Percentiles rank a stretch among this genome's conserved stretches.
These are phyloP conservation scores for Amanita inopinata DNA, from an alignment of 768 basidiomycete genomes.

Conservation along the genomic window DNA sequence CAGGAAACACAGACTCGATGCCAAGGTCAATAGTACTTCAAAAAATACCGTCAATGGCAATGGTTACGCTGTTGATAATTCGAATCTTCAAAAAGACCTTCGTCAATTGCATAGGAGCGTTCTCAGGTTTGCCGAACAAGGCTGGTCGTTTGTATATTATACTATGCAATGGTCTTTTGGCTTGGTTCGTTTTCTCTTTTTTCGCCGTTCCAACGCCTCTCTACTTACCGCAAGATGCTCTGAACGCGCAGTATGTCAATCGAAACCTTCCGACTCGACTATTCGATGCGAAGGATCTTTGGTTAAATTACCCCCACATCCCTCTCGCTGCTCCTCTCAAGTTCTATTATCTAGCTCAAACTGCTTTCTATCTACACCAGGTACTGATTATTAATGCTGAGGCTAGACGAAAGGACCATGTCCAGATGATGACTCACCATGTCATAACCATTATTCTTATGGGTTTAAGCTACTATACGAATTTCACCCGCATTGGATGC, in stretches of 20 bases:
- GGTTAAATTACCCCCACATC: slow-evolving; percentile 76
- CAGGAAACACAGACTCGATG: slow-evolving; percentile 14
- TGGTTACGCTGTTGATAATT: slow-evolving; percentile 17
- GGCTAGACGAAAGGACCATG: slow-evolving; percentile 83
- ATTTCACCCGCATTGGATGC: slow-evolving; percentile 85
- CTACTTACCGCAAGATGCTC: slow-evolving; percentile 11
- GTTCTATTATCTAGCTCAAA: slow-evolving; percentile 81
- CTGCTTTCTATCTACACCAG: slow-evolving; percentile 88
- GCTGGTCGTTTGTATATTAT: slow-evolving; percentile 84
- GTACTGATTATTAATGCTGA: slow-evolving; percentile 90
- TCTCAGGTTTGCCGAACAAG: slow-evolving; percentile 89
- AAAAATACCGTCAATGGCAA: slow-evolving; percentile 19
- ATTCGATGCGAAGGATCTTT: slow-evolving; percentile 57
- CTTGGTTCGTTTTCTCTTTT: slow-evolving; percentile 50
- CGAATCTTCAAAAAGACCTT: slow-evolving; percentile 32
- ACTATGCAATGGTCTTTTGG: slow-evolving; percentile 68
- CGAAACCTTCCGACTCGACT: slow-evolving; percentile 55
- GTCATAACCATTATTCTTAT: slow-evolving; percentile 80
- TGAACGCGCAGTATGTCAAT: slow-evolving; percentile 65
- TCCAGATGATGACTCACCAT: slow-evolving; percentile 96
- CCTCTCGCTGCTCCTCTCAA: slow-evolving; percentile 77
- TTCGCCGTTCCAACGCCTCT: slow-evolving; percentile 8
- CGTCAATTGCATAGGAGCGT: slow-evolving; percentile 62
- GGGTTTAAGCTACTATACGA: slow-evolving; percentile 64
- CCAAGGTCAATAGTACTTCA: slow-evolving; percentile 20